These are phyloP conservation scores for Talaromyces verruculosus DNA, from an alignment of 2,329 filamentous ascomycete species.

Conservation along the genomic window DNA sequence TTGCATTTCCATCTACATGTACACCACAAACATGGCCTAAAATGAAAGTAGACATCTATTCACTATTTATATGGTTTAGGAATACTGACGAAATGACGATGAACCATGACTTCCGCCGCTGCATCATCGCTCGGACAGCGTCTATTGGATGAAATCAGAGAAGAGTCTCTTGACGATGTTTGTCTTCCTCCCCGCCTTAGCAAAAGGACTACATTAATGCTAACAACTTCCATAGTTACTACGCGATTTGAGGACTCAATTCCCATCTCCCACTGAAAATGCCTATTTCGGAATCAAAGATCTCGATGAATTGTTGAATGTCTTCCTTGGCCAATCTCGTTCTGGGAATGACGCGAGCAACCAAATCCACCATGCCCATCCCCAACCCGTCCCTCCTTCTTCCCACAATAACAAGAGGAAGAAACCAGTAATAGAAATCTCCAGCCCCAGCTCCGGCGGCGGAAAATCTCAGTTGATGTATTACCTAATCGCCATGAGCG, in stretches of 20 bases:
- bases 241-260: conserved; percentile 32
- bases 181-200: conserved; percentile 21
- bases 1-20: not conserved
- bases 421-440: conserved; percentile 54
- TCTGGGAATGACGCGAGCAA: conserved; percentile 6
- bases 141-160: conserved; percentile 53
- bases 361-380: conserved; percentile 3
- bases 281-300: conserved; percentile 45
- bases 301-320: conserved; percentile 48
- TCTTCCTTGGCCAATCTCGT: conserved; percentile 32
- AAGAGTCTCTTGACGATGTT: conserved; percentile 54
- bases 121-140: conserved; percentile 50
- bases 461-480: conserved; percentile 63
- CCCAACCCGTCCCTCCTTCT: not conserved
- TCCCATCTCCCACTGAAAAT: conserved; percentile 24
- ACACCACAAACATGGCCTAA: not conserved
- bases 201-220: not conserved
- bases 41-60: not conserved
- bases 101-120: conserved; percentile 24
- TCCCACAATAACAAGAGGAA: conserved; percentile 1
- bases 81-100: not conserved
- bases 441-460: conserved; percentile 50
- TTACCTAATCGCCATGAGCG: conserved; percentile 52
- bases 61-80: not conserved
- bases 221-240: conserved; percentile 29